Percentiles rank a stretch among this genome's conserved stretches.
These are phyloP conservation scores for Naematelia encephala DNA, from an alignment of 768 basidiomycete genomes.

Conservation along the genomic window DNA sequence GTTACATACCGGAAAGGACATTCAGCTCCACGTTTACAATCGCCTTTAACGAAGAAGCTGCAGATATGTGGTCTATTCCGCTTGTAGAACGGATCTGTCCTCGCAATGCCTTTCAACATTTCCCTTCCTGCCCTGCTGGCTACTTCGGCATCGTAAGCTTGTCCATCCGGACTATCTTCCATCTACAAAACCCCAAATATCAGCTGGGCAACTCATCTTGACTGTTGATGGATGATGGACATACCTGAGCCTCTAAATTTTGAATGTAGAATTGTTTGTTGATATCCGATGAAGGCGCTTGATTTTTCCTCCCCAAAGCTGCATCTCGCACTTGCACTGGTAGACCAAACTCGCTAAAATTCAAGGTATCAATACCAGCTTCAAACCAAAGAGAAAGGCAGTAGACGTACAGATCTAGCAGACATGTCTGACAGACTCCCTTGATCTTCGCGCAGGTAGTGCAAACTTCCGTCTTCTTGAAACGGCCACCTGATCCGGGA, in stretches of 20 bases:
- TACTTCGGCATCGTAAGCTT: slow-evolving; percentile 44
- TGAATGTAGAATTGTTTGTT: slow-evolving; percentile 62
- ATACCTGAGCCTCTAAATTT: slow-evolving; percentile 40
- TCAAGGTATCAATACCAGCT: slow-evolving; percentile 2
- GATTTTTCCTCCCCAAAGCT: slow-evolving; percentile 72
- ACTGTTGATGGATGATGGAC: too few relatives aligned
- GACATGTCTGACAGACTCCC: slow-evolving; percentile 86
- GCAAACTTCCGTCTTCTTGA: slow-evolving; percentile 95
- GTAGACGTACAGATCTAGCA: slow-evolving; percentile 69
- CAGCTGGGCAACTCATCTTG: too few relatives aligned
- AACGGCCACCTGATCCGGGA: slow-evolving; percentile 84
- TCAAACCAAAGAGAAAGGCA: background rate
- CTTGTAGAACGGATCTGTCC: slow-evolving; percentile 96
- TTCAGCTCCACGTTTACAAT: slow-evolving; percentile 83
- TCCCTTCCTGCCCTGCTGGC: slow-evolving; percentile 83
- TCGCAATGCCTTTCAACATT: slow-evolving; percentile 90
- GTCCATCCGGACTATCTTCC: slow-evolving; percentile 42
- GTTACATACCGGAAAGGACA: slow-evolving; percentile 75
- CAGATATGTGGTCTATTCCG: slow-evolving; percentile 91
- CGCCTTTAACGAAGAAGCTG: slow-evolving; percentile 92
- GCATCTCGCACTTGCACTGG: slow-evolving; percentile 98
- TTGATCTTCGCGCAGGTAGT: slow-evolving; percentile 85
- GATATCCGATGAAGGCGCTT: slow-evolving; percentile 93
- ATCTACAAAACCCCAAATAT: slow-evolving; percentile 55
- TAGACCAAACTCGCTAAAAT: slow-evolving; percentile 74